Evolutionary conservation across 2,329 filamentous ascomycete species (phyloP), one percentile per base, ranked within the genome.

Genomic region (Fusarium heterosporum): DNA sequence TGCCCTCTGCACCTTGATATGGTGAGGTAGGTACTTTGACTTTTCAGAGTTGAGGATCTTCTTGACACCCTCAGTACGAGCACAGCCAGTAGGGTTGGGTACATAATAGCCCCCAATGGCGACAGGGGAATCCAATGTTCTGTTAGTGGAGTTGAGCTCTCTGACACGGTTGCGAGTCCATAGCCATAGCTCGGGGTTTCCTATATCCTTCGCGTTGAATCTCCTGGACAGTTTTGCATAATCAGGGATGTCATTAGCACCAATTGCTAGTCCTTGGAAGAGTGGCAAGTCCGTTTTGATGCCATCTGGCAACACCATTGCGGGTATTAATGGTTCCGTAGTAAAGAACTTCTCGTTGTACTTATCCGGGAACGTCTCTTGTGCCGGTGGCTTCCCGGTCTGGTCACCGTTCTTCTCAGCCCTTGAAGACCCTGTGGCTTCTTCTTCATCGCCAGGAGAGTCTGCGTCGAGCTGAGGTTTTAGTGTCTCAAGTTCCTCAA

Each of bases 41-140:
- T 99, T 99, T 78, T 99, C 96, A 1, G 93, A 93, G 77, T 99
- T 96, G 64, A 97, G 86, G 56, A 99, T 98, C 83, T 95, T 97
- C 82, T 96, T 95, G 73, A 93, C 89, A 28, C 93, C 94, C 80
- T 99, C 94, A 0, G 96, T 97, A 56, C 96, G 88, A 56, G 96
- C 96, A 71, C 89, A 92, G 32, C 96, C 96, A 11, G 93, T 93
- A 1, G 85, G 64, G 69, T 97, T 99, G 0, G 92, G 89, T 39
- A 97, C 92, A 74, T 97, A 98, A 73, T 90, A 90, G 19, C 87
- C 88, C 30, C 84, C 83, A 42, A 90, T 89, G 17, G 74, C 74
- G 16, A 83, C 77, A 2, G 83, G 72, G 6, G 66, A 73, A 26
- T 76, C 65, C 36, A 69, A 36, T 22, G 69, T 64, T 13, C 72